Evolutionary conservation across 371 early-diverging fungal species (phyloP).

Genomic region (Mortierella sp.): DNA sequence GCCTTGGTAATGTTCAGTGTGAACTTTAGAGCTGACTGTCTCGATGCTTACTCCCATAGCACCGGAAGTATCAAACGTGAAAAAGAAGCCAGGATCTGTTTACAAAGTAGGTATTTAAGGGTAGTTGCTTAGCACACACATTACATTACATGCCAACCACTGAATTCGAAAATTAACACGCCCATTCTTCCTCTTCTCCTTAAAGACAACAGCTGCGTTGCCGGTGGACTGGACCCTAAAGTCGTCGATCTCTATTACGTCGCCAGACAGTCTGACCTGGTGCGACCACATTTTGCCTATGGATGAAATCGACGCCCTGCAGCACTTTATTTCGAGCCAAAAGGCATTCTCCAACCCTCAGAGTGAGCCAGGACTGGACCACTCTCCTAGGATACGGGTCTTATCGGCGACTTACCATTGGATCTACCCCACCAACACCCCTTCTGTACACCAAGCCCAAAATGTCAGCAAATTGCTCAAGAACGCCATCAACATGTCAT

Average conservation of each 20-base stretch:
- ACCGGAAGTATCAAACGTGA: conserved; percentile 6
- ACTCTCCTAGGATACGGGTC: conserved; percentile 18
- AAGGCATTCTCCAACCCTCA: background rate
- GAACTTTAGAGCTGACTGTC: background rate
- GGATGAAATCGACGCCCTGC: conserved; percentile 35
- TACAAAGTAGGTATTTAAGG: conserved; percentile 9
- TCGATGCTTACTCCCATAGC: background rate
- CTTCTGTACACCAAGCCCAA: conserved; percentile 35
- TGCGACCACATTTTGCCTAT: conserved; percentile 33
- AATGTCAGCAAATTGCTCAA: conserved; percentile 45
- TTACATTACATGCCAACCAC: no score
- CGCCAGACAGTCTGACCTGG: conserved; percentile 36
- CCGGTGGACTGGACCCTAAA: conserved; percentile 56
- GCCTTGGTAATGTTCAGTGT: background rate
- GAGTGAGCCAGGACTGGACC: background rate
- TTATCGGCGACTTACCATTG: conserved; percentile 37
- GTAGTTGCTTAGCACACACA: background rate
- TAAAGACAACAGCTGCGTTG: conserved; percentile 13
- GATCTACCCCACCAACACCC: conserved; percentile 44
- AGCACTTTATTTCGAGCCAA: conserved; percentile 28
- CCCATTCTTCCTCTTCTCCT: background rate
- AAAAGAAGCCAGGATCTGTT: conserved; percentile 16
- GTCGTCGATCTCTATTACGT: conserved; percentile 25
- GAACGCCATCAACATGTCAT: conserved; percentile 29
- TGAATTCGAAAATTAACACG: background rate